Conservation (phyloP, 2,329 filamentous ascomycete species). For the Sclerotinia nivalis region DNA sequence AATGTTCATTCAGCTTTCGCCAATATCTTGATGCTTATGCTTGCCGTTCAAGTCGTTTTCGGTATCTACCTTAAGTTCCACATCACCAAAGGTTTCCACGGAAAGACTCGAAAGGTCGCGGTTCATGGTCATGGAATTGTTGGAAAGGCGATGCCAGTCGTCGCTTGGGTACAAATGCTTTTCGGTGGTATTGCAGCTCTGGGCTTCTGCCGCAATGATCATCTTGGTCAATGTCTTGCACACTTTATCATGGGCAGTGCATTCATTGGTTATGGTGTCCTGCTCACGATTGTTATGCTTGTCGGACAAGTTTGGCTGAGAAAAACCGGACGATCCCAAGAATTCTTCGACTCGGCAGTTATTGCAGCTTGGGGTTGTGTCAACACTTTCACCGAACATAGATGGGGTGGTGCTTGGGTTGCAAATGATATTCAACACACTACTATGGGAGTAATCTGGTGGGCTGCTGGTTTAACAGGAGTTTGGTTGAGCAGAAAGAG, state of each 20-base stretch:
- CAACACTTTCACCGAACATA: slow-evolving; percentile 97
- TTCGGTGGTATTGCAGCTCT: slow-evolving; percentile 92
- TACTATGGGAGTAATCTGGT: slow-evolving; percentile 99
- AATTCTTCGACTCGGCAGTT: slow-evolving; percentile 91
- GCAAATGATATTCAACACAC: slow-evolving; percentile 96
- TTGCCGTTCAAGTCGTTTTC: slow-evolving; percentile 73
- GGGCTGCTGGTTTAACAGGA: slow-evolving; percentile 87
- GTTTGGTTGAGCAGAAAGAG: slow-evolving; percentile 88
- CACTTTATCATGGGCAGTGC: slow-evolving; percentile 99
- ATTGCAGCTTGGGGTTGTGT: slow-evolving; percentile 96
- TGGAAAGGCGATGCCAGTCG: slow-evolving; percentile 83
- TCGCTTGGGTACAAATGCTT: slow-evolving; percentile 90
- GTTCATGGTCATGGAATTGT: slow-evolving; percentile 76
- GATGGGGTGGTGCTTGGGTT: slow-evolving; percentile 87
- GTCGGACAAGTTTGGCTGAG: slow-evolving; percentile 87
- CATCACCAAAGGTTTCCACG: slow-evolving; percentile 80
- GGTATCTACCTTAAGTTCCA: slow-evolving; percentile 89
- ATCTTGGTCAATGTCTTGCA: slow-evolving; percentile 87
- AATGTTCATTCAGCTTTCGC: slow-evolving; percentile 85
- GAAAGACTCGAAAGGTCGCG: slow-evolving; percentile 69
- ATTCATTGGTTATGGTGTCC: slow-evolving; percentile 90
- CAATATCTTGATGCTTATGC: slow-evolving; percentile 74
- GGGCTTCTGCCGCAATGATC: slow-evolving; percentile 90
- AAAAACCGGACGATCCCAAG: slow-evolving; percentile 81
- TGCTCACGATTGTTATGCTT: slow-evolving; percentile 81